Base-by-base conservation (phyloP, 2,329 filamentous ascomycete genomes). In the Fusarium gaditjirri region DNA sequence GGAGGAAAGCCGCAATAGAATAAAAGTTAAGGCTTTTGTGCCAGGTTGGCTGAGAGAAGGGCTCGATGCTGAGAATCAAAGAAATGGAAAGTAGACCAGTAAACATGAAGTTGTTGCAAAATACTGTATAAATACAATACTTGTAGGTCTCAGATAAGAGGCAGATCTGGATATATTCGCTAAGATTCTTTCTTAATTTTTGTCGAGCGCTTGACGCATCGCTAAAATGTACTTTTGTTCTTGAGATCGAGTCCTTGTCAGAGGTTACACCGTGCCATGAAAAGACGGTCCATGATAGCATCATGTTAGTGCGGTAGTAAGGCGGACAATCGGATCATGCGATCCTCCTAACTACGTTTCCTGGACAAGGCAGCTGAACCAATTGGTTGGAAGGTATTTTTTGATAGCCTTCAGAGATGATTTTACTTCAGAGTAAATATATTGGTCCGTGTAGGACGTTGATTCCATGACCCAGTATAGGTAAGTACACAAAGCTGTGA, bases 11-110 rank as follows among this genome's bases (percentile, higher is more conserved):
- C 76, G 77, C 74, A 77, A 71, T 46, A 60, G 74, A 35, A 79
- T 87, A 59, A 89, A 85, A 88, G 71, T 94, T 39, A 94, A 93
- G 84, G 94, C 95, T 2, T 93, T 97, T 81, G 91, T 98, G 75
- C 94, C 95, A 1, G 85, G 90, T 43, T 98, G 95, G 95, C 61
- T 90, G 78, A 83, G 85, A 59, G 74, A 75, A 25, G 82, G 82
- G 19, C 73, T 89, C 49, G 78, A 81, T 29, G 79, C 75, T 21
- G 53, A 73, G 56, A 55, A 65, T 21, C 46, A 72, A 46, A 69
- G 73, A 50, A 65, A 69, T 42, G 76, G 70, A 74, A 50, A 44
- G 41, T 43, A 61, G 17, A 65, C 21, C 17, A 9, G 19, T 31
- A 47, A 50, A 33, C 16, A 25, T 27, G 38, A 19, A 50, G 23